Base-by-base conservation (phyloP, 2,329 filamentous ascomycete species). In the Bipolaris zeicola region DNA sequence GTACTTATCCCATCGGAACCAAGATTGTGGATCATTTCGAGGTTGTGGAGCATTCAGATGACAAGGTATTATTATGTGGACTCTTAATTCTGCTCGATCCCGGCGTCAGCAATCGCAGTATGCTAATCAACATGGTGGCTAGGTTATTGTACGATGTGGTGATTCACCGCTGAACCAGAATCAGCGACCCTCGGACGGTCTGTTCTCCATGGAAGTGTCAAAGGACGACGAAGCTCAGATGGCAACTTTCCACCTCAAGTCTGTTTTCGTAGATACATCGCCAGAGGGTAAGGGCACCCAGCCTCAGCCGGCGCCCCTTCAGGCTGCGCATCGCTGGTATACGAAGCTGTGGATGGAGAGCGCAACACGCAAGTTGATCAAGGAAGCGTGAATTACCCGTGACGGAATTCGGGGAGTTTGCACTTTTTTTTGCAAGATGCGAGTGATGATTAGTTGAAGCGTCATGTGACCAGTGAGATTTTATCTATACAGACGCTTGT, bases 271-370 rank as follows among this genome's bases (percentile, higher is more conserved):
- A 33, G 69, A 78, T 50, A 76, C 74, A 6, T 75, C 73, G 7
- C 66, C 69, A 0, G 74, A 75, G 28, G 76, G 74, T 13, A 70
- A 70, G 58, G 57, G 61, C 22, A 37, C 57, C 1, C 52, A 63
- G 45, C 67, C 70, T 18, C 52, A 73, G 55, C 72, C 75, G 1
- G 65, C 60, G 64, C 56, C 50, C 6, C 69, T 77, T 44, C 68
- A 75, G 53, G 61, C 68, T 28, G 55, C 65, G 41, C 76, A 77
- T 59, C 63, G 70, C 38, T 63, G 70, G 63, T 77, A 77, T 39
- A 75, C 74, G 0, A 76, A 77, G 63, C 60, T 78, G 20, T 77
- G 74, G 76, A 77, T 78, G 75, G 76, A 78, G 63, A 74, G 74
- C 16, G 75, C 74, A 33, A 75, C 75, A 5, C 59, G 74, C 58